Evolutionary conservation across 495 filamentous ascomycete genomes (phyloP), one percentile per base, ranked within the genome.

Genomic region (Chaetomium cochliodes): DNA sequence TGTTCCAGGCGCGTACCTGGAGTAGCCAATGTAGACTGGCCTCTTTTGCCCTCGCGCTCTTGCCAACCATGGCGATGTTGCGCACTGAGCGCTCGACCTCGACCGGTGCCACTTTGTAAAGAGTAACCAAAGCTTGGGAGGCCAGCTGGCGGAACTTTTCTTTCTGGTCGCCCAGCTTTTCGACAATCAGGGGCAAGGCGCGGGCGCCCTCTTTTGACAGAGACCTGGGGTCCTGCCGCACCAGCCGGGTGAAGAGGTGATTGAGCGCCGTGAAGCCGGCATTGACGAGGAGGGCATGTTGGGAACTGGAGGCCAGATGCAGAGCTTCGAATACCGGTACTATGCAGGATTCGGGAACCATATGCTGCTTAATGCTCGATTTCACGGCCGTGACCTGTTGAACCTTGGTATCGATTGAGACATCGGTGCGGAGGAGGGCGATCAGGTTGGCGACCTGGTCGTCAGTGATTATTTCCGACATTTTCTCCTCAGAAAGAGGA

Each of bases 161-260:
- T 71, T 92, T 92, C 66, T 86, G 86, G 72, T 98, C 93, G 25
- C 92, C 92, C 53, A 98, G 84, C 67, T 92, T 90, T 49, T 98
- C 93, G 53, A 92, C 76, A 47, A 97, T 81, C 28, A 91, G 72
- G 2, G 91, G 88, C 50, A 96, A 79, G 28, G 84, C 86, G 50
- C 85, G 81, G 5, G 81, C 82, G 20, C 88, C 87, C 65, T 87
- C 80, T 44, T 86, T 84, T n/a, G 87, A 73, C 54, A 90, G 76
- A 66, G 82, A 81, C 54, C 88, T 86, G 42, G 90, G 86, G 37
- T 94, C 89, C 76, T 98, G 93, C 44, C 92, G 86, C 53, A 84
- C 81, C 56, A 98, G 78, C 28, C 93, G 87, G 76, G 92, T 92
- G 62, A 93, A 79, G 65, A 96, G 81, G 74, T 97, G 92, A 58